Base-by-base conservation (phyloP, 352 stramenopile species). In the Phytophthora ramorum region DNA sequence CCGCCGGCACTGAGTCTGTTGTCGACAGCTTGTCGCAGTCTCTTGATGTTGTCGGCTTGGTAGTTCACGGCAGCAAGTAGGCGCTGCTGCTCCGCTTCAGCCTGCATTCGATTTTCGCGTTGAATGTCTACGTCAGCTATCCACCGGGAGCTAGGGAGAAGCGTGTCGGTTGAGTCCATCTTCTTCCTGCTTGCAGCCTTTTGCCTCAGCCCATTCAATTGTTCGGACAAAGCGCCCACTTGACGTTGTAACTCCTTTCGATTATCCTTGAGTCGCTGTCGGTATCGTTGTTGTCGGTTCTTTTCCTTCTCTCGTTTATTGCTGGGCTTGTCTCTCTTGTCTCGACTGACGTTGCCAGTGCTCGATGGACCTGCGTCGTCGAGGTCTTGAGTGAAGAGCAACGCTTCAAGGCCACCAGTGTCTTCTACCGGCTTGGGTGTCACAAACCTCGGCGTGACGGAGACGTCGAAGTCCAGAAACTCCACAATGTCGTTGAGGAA, bases 281-380 rank as follows among this genome's bases (percentile, higher is more conserved):
- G 69, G 48, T 76, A 73, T 16, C 44, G 26, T 20, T 41, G 46
- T 16, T 70, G 69, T 52, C 63, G 63, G 0, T 14, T 66, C 12
- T 63, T 64, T 46, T 66, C 66, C 37, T 40, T 53, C n/a, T 72
- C 57, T 19, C 51, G 51, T 37, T 46, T 58, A 16, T 22, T 28
- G 0, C 16, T 14, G 7, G 9, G 37, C 10, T n/a, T 26, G 20
- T 52, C 38, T 28, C 26, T n/a, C 17, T 53, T 34, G 37, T 14
- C 16, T 2, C 4, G 30, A 37, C 14, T 9, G 2, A 50, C 57
- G 14, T 20, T 24, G 16, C 6, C 43, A 3, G 19, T 24, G 22
- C 17, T 55, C 13, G 55, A 55, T 13, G 46, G 17, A 6, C 13
- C 49, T 16, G 32, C 0, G 1, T 35, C 13, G 17, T 20, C 40